phyloP scores from a whole-genome alignment of 768 basidiomycete genomes.

The Sutorius australiensis region DNA sequence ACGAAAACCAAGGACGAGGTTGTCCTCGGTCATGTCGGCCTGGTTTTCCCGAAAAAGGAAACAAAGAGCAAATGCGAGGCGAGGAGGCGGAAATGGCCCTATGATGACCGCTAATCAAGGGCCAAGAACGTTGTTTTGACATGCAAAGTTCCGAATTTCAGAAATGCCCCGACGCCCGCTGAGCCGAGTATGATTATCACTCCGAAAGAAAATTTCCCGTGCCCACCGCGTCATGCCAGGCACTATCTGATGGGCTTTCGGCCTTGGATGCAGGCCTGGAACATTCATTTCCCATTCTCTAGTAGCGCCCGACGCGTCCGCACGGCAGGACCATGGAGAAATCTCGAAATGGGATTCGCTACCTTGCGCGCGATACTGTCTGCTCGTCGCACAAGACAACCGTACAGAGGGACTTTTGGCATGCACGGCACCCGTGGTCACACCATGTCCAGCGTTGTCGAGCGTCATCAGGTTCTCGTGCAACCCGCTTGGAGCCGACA shows the following conservation, averaged over 20 bases:
- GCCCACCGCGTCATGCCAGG: background rate
- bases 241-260: background rate
- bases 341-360: background rate
- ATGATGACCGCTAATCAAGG: background rate
- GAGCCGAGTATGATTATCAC: background rate
- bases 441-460: background rate
- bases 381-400: background rate
- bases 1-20: background rate
- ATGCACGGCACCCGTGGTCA: background rate
- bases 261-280: background rate
- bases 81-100: background rate
- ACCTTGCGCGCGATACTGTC: background rate
- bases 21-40: background rate
- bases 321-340: background rate
- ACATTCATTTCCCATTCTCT: background rate
- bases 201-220: background rate
- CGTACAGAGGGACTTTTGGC: background rate
- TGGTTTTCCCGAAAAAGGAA: background rate
- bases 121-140: background rate
- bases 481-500: background rate
- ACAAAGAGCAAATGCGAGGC: background rate
- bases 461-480: background rate
- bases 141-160: background rate
- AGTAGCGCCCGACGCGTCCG: background rate
- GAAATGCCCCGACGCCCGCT: background rate